These are phyloP conservation scores for Ophiostoma fasciatum DNA, from an alignment of 2,329 filamentous ascomycete species.

Conservation along the genomic window DNA sequence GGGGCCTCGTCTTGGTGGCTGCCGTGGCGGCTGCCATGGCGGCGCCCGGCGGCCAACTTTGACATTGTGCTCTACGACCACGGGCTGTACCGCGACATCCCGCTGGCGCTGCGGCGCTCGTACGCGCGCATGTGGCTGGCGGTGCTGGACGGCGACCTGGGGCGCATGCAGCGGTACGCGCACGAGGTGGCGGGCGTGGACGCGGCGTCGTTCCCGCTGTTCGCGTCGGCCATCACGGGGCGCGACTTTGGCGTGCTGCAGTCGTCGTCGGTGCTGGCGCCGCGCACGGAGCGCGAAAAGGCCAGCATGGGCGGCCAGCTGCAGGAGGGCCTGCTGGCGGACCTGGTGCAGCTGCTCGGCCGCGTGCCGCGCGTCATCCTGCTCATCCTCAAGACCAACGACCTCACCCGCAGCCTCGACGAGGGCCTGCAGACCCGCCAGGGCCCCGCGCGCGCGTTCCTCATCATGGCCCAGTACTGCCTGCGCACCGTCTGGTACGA, in stretches of 20 bases:
- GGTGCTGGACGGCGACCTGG: slow-evolving; percentile 78
- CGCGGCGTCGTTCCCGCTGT: slow-evolving; percentile 84
- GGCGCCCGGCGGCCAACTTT: slow-evolving; percentile 52
- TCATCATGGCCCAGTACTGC: slow-evolving; percentile 56
- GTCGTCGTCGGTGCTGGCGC: slow-evolving; percentile 31
- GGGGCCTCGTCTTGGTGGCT: not conserved
- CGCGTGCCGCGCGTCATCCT: slow-evolving; percentile 85
- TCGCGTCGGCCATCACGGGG: slow-evolving; percentile 91
- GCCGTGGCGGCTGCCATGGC: slow-evolving; percentile 16
- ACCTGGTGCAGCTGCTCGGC: slow-evolving; percentile 76
- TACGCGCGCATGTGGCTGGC: slow-evolving; percentile 98
- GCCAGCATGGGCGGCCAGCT: slow-evolving; percentile 72
- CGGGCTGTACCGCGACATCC: slow-evolving; percentile 88
- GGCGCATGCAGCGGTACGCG: slow-evolving; percentile 75
- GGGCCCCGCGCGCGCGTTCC: slow-evolving; percentile 48
- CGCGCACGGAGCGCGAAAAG: slow-evolving; percentile 63
- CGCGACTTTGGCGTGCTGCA: slow-evolving; percentile 72
- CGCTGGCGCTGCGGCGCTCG: slow-evolving; percentile 57
- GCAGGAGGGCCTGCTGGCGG: slow-evolving; percentile 74
- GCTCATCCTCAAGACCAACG: slow-evolving; percentile 93
- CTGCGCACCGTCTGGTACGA: slow-evolving; percentile 51
- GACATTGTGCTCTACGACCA: slow-evolving; percentile 96
- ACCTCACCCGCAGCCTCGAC: slow-evolving; percentile 83
- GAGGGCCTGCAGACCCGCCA: slow-evolving; percentile 69
- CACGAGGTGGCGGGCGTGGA: slow-evolving; percentile 77